Evolutionary conservation across 1,284 basidiomycete species (phyloP), one percentile per base, ranked within the genome.

Genomic region (Cerioporus squamosus): DNA sequence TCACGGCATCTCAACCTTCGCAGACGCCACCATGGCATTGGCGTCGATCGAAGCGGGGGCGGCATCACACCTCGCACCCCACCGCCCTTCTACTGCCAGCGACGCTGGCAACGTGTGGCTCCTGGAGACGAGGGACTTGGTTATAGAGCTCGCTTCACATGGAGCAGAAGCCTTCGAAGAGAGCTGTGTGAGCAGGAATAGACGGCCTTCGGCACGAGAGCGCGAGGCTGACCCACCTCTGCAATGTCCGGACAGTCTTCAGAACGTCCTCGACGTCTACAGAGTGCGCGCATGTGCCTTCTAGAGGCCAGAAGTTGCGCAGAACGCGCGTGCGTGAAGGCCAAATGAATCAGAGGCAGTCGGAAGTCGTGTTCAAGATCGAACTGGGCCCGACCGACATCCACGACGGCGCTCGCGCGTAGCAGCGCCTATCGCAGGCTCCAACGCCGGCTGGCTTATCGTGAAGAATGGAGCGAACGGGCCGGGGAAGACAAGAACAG

Each of bases 11-110:
- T 6, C 23, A 24, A 18, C 17, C 49, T 51, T 39, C 43, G 44
- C 43, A 20, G 22, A 53, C 52, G 52, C 52, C 52, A 53, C 52
- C 44, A 53, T 20, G 52, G 22, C 36, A 38, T 39, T 53, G 44
- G 22, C 52, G 33, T 53, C 36, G 36, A 47, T 53, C 52, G 52
- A 53, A 53, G 39, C 53, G 36, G 24, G 33, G 42, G 42, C 10
- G 18, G 23, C 22, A 43, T 23, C 10, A 18, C 33, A 18, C 40
- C 40, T 7, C 40, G 18, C 40, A 17, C 38, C 36, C 24, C 49
- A 42, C 36, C 49, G 23, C 17, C 24, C 20, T 52, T 52, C 20
- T 44, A 51, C n/a, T 44, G 26, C 15, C 31, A 44, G 51, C 40
- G 51, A 24, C 42, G 18, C 18, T 22, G 26, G n/a, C 38, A 40